Base-by-base conservation (phyloP, 169 alveolate genomes). In the Cyclospora cayetanensis region DNA sequence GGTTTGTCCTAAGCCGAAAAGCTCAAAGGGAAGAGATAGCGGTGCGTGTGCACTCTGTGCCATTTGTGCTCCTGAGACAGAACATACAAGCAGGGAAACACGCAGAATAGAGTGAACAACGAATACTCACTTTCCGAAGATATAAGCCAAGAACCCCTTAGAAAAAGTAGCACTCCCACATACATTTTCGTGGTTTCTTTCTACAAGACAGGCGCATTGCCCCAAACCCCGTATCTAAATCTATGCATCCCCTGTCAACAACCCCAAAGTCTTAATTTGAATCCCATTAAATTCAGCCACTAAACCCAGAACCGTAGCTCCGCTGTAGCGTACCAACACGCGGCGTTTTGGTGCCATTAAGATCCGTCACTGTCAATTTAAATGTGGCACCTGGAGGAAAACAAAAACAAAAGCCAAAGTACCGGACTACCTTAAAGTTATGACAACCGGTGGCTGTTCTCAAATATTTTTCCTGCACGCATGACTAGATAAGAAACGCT, bases 1-100 rank as follows among this genome's bases (percentile, higher is more conserved):
- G 0, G 92, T 86, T 15, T 76, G 83, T 4, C 92, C 85, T 34
- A 86, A 53, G 31, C 92, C 92, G 50, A 86, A 86, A 7, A 86
- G 35, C 5, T 27, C 92, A 76, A 55, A 86, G 11, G 92, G 92
- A 11, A 86, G 92, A 20, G 76, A 52, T 2, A 86, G 92, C 0
- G 92, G 92, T 1, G 85, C 76, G 53, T 86, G 92, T 1, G 92
- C 92, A 12, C 84, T 65, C 53, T 86, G 92, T 20, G 84, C 50
- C 82, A 86, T 29, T 39, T 86, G 92, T 0, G 83, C 66, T 15
- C 84, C 92, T 86, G 92, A n/a, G n/a, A n/a, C 52, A 42, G 50
- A 27, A 29, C n/a, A 65, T 1, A 50, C 63, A 82, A n/a, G 18
- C 53, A 18, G 0, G 39, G 0, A 50, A 50, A 50, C 12, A 50